phyloP scores from a whole-genome alignment of 2,329 filamentous ascomycete species.

The Leptographium procerum region DNA sequence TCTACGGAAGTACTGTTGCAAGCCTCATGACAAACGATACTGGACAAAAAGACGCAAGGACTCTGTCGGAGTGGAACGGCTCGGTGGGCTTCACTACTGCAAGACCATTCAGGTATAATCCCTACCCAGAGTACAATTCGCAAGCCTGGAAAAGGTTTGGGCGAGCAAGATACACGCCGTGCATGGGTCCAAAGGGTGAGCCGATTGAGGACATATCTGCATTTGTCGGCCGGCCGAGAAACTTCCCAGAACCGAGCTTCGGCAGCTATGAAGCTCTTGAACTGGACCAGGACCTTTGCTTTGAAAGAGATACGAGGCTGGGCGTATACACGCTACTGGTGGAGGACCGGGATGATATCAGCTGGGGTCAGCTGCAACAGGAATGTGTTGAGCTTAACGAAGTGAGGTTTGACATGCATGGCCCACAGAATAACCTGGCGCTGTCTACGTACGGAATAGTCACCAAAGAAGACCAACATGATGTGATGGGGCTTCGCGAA shows the following conservation, averaged over 20 bases:
- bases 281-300: conserved; percentile 53
- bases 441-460: conserved; percentile 11
- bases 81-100: conserved; percentile 28
- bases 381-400: conserved; percentile 55
- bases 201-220: conserved; percentile 50
- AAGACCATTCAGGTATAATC: conserved; percentile 49
- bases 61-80: conserved; percentile 14
- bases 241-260: conserved; percentile 49
- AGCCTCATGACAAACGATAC: conserved; percentile 29
- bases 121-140: conserved; percentile 61
- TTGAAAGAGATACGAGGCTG: conserved; percentile 57
- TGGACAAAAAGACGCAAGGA: conserved; percentile 13
- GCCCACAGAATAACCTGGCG: conserved; percentile 31
- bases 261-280: conserved; percentile 51
- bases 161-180: conserved; percentile 49
- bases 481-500: background rate
- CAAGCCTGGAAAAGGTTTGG: conserved; percentile 41
- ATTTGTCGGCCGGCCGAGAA: conserved; percentile 48
- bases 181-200: conserved; percentile 51
- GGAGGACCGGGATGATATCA: conserved; percentile 50
- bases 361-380: conserved; percentile 61
- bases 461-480: background rate
- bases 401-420: conserved; percentile 43
- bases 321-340: conserved; percentile 51
- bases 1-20: conserved; percentile 46